Percentiles rank a stretch among this genome's conserved stretches.
These are phyloP conservation scores for Aureobasidium zeae DNA, from an alignment of 2,329 filamentous ascomycete species.

Conservation along the genomic window DNA sequence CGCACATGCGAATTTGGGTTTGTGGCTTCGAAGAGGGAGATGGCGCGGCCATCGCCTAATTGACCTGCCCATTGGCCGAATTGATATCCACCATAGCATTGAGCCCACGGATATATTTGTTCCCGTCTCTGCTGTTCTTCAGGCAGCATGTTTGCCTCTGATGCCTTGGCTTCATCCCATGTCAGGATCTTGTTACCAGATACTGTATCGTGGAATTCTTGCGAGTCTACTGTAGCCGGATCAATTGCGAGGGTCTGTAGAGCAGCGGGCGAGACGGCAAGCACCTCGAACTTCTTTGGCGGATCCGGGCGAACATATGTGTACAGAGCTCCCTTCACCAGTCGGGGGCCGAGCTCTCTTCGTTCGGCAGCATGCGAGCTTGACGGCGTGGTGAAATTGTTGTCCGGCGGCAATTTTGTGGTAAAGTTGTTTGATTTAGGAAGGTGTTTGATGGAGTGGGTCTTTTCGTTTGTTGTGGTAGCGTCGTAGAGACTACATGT, in stretches of 20 bases:
- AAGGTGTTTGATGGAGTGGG: conserved; percentile 40
- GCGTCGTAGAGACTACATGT: conserved; percentile 20
- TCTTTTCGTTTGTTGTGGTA: conserved; percentile 22
- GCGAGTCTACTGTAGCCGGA: conserved; percentile 55
- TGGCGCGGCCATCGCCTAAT: conserved; percentile 86
- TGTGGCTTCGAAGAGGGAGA: conserved; percentile 83
- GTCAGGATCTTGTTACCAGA: conserved; percentile 77
- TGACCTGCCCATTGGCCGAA: conserved; percentile 87
- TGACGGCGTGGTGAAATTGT: conserved; percentile 67
- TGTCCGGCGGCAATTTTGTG: conserved; percentile 62
- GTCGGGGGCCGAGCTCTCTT: conserved; percentile 64
- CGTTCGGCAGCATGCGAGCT: conserved; percentile 74
- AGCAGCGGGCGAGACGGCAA: conserved; percentile 70
- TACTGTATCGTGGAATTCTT: conserved; percentile 68
- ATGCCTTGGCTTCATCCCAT: conserved; percentile 52
- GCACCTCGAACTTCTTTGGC: conserved; percentile 63
- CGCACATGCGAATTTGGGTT: conserved; percentile 61
- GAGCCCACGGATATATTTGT: conserved; percentile 90
- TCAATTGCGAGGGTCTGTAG: conserved; percentile 72
- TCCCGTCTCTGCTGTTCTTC: conserved; percentile 50
- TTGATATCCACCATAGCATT: conserved; percentile 79
- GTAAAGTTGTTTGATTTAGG: conserved; percentile 59
- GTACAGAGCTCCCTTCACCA: conserved; percentile 77
- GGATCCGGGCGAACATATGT: conserved; percentile 81
- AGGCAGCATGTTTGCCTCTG: conserved; percentile 19